Percentiles rank a stretch among this genome's conserved stretches.
These are phyloP conservation scores for Ogataea polymorpha DNA, from an alignment of 805 yeast species.

Conservation along the genomic window DNA sequence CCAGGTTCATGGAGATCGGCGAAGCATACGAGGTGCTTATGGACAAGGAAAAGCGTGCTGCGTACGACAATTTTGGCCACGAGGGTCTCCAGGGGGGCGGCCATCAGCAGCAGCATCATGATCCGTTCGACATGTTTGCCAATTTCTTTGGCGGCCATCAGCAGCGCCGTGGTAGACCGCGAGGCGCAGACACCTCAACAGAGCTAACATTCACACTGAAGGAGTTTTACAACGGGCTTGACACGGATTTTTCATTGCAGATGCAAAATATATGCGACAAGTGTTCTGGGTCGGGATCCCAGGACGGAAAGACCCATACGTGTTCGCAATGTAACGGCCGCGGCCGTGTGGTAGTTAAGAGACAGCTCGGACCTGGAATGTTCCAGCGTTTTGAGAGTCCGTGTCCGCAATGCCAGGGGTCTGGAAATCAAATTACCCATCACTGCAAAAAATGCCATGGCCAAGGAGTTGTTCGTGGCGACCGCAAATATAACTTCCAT, in stretches of 20 bases:
- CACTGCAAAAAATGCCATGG: constrained; percentile 75
- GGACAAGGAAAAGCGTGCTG: constrained; percentile 62
- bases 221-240: constrained; percentile 71
- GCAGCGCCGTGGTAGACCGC: constrained; percentile 40
- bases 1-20: constrained; percentile 84
- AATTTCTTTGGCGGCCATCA: constrained; percentile 49
- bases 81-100: constrained; percentile 64
- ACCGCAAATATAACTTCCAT: constrained; percentile 56
- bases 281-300: constrained; percentile 84
- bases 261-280: constrained; percentile 72
- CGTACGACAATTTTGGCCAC: constrained; percentile 75
- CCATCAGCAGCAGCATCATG: constrained; percentile 29
- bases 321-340: constrained; percentile 74
- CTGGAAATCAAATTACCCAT: constrained; percentile 63
- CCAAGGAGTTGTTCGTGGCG: constrained; percentile 52
- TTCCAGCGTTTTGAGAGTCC: constrained; percentile 75
- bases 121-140: constrained; percentile 56
- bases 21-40: constrained; percentile 87
- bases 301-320: constrained; percentile 64
- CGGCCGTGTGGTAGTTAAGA: constrained; percentile 62
- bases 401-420: constrained; percentile 80
- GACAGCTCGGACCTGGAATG: constrained; percentile 89
- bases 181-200: constrained; percentile 59
- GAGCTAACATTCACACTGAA: constrained; percentile 53
- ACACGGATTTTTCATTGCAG: constrained; percentile 55